These are phyloP conservation scores for Schizonepeta tenuifolia DNA, from an alignment of 257 asterid genomes.

Conservation along the genomic window DNA sequence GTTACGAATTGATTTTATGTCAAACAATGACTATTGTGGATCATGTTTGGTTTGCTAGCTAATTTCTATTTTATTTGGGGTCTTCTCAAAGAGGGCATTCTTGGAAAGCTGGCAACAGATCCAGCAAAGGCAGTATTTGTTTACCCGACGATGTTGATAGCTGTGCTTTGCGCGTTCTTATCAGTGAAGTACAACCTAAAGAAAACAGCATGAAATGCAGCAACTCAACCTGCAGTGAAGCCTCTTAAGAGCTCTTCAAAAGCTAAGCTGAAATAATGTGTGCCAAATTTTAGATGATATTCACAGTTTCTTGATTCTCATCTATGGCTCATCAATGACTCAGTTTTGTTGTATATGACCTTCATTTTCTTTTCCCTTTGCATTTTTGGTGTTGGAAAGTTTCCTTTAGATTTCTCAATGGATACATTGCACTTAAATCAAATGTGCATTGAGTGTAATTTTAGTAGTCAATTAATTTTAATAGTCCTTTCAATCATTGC, in stretches of 20 bases:
- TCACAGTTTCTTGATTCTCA: too few relatives aligned
- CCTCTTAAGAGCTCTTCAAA: constrained; percentile 69
- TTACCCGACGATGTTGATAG: constrained; percentile 90
- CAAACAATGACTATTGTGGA: too few relatives aligned
- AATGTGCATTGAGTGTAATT: not conserved
- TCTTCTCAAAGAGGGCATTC: constrained; percentile 92
- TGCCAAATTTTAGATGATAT: too few relatives aligned
- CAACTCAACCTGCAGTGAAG: constrained; percentile 66
- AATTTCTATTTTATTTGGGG: constrained; percentile 98
- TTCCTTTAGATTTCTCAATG: not conserved
- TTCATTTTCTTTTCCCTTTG: too few relatives aligned
- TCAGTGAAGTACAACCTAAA: constrained; percentile 83
- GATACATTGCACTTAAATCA: not conserved
- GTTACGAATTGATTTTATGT: too few relatives aligned
- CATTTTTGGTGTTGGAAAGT: not conserved
- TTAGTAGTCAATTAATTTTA: not conserved
- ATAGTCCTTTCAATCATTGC: not conserved
- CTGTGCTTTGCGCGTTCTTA: constrained; percentile 67
- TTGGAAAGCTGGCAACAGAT: constrained; percentile 69
- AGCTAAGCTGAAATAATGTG: constrained; percentile 81
- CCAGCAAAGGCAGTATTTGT: constrained; percentile 72
- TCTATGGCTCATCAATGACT: too few relatives aligned
- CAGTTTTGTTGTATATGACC: too few relatives aligned
- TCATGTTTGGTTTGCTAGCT: too few relatives aligned
- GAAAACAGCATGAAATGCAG: constrained; percentile 52